Evolutionary conservation across 352 stramenopile species (phyloP), one percentile per base, ranked within the genome.

Genomic region (Phytophthora meadii): DNA sequence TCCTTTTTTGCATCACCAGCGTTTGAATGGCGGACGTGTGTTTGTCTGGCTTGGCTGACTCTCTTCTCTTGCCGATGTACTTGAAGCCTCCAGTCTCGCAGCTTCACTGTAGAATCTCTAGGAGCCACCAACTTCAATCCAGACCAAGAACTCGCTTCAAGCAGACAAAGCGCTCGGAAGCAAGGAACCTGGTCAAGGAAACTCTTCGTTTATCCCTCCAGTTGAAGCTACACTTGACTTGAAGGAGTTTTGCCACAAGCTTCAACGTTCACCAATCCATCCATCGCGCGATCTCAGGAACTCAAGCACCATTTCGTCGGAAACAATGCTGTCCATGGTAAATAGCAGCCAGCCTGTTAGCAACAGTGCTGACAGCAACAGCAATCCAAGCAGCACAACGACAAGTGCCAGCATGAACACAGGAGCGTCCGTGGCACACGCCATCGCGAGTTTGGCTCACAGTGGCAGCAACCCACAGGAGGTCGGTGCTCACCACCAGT

Each of bases 101-200:
- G 59, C 68, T 68, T 72, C 64, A 77, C 54, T 79, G 47, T 67
- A 32, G 52, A 78, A 75, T 78, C 75, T 52, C 60, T 66, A 75
- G 61, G 74, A 89, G 76, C 81, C 81, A 87, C 78, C 76, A 92
- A 90, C 83, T 92, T 92, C 83, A 92, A 92, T 69, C 58, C 34
- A 71, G 45, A n/a, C 41, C 40, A 46, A 39, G 24, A 49, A 48
- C 42, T 40, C 39, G 32, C 40, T 51, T 60, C 58, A 63, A 65
- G 56, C 37, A 42, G 8, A 22, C 28, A 28, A 30, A 41, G 19
- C 49, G 46, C 56, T 49, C 17, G 28, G 28, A 50, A 34, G n/a
- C 19, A 32, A 53, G 45, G 24, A 64, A n/a, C 7, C 28, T 37
- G 47, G 22, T n/a, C 56, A 22, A 50, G 62, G 44, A 45, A 36